Evolutionary conservation across 1,284 basidiomycete species (phyloP), one percentile per base, ranked within the genome.

Genomic region (Volvariella surrecta): DNA sequence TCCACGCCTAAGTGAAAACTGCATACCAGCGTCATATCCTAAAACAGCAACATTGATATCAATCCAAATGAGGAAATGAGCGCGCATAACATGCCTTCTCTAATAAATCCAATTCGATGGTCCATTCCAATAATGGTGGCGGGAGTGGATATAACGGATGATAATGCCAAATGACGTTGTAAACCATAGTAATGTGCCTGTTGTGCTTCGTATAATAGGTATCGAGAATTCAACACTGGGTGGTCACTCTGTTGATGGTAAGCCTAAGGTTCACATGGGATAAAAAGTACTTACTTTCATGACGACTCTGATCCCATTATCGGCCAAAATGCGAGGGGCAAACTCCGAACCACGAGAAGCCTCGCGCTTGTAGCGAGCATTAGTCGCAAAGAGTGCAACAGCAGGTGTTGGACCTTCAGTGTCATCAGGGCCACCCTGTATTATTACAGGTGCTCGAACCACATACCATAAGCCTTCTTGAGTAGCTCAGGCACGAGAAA

Each of bases 311-410:
- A 94, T 62, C 1, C 81, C 84, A 42, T 80, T 73, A 38, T 92
- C 82, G 0, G 81, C 69, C 15, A 95, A 67, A 40, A 96, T 82
- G 35, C 79, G 76, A 13, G 89, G 76, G 0, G 91, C 88, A 59
- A 86, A 95, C 52, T 92, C 88, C 2, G 86, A 85, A 2, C 84
- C 89, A 21, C 89, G 73, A 62, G 85, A 94, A 0, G 88, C 76
- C 56, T 94, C 90, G 9, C 85, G 79, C 61, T 94, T 94, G 63
- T 89, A 92, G 43, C 85, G 72, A 16, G 58, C 64, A 49, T 66
- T 66, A 46, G 81, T 83, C 2, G 84, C 80, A 53, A 91, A 91
- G 40, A 92, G 62, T 2, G 89, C 88, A 22, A 80, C 64, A 9
- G 82, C 83, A 2, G 89, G 87, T 0, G 73, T 63, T 32, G 64